Evolutionary conservation across 2,329 filamentous ascomycete species (phyloP).

Genomic region (Aspergillus sp.): DNA sequence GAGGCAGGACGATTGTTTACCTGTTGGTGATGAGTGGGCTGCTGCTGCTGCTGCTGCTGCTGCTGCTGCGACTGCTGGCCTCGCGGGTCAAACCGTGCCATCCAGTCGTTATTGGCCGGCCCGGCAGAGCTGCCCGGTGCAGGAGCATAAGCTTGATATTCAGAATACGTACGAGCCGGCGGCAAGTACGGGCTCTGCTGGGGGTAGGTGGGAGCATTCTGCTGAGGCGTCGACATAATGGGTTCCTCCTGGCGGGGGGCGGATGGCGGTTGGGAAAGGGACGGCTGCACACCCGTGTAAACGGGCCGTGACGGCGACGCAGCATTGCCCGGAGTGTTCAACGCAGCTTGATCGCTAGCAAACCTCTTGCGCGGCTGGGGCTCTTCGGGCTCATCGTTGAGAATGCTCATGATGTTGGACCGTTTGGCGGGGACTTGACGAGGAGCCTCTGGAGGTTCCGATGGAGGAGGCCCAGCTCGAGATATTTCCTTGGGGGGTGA

Average conservation of each 20-base stretch:
- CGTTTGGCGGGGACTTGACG: constrained; percentile 48
- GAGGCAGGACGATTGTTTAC: constrained; percentile 21
- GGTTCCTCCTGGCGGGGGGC: constrained; percentile 27
- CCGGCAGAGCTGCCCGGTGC: constrained; percentile 25
- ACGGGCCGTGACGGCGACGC: constrained; percentile 27
- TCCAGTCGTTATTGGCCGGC: constrained; percentile 40
- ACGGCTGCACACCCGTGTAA: constrained; percentile 24
- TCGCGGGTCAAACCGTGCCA: constrained; percentile 43
- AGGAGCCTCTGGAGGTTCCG: constrained; percentile 34
- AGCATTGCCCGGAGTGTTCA: constrained; percentile 14
- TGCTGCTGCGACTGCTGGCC: constrained; percentile 31
- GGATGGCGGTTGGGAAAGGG: constrained; percentile 23
- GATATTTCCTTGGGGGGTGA: constrained; percentile 38
- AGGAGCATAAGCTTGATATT: constrained; percentile 33
- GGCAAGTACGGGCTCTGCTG: constrained; percentile 29
- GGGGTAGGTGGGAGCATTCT: constrained; percentile 28
- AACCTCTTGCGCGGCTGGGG: constrained; percentile 47
- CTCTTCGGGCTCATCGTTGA: constrained; percentile 50
- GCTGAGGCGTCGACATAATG: constrained; percentile 19
- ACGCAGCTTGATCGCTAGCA: constrained; percentile 38
- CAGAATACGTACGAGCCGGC: constrained; percentile 31
- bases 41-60: constrained; percentile 18
- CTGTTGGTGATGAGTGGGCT: constrained; percentile 24
- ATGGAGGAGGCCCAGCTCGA: constrained; percentile 33
- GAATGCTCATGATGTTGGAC: constrained; percentile 50